Evolutionary conservation across 192 early-diverging fungal genomes (phyloP).

Genomic region (Coemansia sp.): DNA sequence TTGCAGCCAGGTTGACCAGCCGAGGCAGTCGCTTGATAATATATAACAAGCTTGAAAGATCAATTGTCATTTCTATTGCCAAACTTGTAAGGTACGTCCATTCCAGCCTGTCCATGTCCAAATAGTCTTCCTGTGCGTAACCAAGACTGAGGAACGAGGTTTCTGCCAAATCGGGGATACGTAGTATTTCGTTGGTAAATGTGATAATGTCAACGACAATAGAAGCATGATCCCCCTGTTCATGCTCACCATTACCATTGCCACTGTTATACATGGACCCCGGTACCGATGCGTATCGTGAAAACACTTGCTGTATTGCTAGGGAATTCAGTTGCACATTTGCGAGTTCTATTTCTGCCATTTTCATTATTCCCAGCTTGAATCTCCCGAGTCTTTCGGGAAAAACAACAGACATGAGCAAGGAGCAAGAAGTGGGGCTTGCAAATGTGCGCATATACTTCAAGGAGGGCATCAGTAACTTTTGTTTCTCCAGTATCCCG

Average conservation of each 20-base stretch:
- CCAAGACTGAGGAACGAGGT: background rate
- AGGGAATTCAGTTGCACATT: background rate
- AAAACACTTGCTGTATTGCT: background rate
- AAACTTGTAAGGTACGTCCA: conserved; percentile 2
- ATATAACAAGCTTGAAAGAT: background rate
- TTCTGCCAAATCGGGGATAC: conserved; percentile 5
- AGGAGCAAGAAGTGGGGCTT: background rate
- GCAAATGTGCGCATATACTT: conserved; percentile 8
- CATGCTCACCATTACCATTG: background rate
- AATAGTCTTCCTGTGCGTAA: background rate
- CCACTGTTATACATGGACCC: no score
- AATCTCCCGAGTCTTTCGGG: background rate
- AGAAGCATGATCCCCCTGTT: background rate
- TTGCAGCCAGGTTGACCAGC: background rate
- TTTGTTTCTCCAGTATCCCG: background rate
- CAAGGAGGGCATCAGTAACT: background rate
- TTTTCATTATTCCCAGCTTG: conserved; percentile 3
- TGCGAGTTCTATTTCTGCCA: conserved; percentile 3
- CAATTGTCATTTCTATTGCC: background rate
- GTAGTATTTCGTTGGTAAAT: conserved; percentile 8
- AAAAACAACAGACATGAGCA: background rate
- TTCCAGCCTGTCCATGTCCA: background rate
- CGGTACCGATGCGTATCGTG: background rate
- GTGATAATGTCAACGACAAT: background rate
- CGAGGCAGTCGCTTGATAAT: conserved; percentile 1